These are phyloP conservation scores for Kwoniella dejecticola DNA, from an alignment of 768 basidiomycete genomes.

Conservation along the genomic window DNA sequence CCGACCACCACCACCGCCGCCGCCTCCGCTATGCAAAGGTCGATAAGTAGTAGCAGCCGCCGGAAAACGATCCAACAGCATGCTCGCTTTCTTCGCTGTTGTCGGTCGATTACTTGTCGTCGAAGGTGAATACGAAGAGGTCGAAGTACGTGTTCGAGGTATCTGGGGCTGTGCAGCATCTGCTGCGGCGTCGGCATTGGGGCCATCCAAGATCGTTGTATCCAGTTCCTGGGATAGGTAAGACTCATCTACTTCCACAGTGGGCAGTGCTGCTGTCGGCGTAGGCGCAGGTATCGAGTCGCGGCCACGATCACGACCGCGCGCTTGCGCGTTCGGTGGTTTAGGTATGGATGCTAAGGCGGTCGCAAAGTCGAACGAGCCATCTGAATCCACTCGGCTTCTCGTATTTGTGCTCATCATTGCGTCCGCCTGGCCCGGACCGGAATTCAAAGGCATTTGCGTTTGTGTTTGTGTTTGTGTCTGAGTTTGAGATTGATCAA, in stretches of 20 bases:
- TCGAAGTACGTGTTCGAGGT: too few species aligned
- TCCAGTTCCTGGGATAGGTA: background rate
- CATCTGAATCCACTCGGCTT: conserved; percentile 9
- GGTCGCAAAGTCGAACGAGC: conserved; percentile 14
- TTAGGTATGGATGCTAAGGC: conserved; percentile 9
- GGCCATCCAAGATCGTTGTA: conserved; percentile 9
- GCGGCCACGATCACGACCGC: background rate
- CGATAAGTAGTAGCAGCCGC: background rate
- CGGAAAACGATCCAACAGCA: background rate
- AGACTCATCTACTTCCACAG: background rate
- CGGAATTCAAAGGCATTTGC: background rate
- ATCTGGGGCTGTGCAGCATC: too few species aligned
- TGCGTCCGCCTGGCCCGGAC: background rate
- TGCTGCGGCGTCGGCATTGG: conserved; percentile 9
- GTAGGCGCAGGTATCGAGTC: too few species aligned
- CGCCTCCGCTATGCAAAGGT: background rate
- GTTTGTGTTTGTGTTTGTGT: background rate
- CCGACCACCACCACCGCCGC: background rate
- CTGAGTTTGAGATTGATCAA: background rate
- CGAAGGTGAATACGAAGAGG: background rate
- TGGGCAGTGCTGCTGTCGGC: background rate
- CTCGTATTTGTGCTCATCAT: background rate
- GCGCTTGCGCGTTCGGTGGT: background rate
- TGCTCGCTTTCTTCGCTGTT: background rate
- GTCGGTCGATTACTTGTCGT: background rate